Conservation (phyloP, 2,329 filamentous ascomycete species). For the Colletotrichum abscissum region DNA sequence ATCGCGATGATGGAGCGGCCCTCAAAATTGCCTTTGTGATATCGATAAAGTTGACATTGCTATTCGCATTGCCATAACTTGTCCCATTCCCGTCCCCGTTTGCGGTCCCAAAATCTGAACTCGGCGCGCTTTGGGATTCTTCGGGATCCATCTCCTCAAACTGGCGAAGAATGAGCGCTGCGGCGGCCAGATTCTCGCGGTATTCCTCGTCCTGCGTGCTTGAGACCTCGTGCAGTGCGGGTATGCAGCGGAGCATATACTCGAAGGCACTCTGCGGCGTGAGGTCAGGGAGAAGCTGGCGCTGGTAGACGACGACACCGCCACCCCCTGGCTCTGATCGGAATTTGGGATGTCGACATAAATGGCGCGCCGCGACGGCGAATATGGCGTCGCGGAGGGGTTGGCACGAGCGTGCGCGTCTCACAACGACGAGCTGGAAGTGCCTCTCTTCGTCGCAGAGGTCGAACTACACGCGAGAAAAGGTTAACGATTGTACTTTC, state of each 20-base stretch:
- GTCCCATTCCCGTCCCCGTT: background rate
- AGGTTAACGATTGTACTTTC: background rate
- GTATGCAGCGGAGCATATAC: slow-evolving; percentile 53
- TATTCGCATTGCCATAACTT: background rate
- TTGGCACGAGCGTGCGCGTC: slow-evolving; percentile 48
- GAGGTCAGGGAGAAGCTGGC: slow-evolving; percentile 48
- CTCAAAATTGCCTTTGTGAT: slow-evolving; percentile 53
- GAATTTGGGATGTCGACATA: slow-evolving; percentile 51
- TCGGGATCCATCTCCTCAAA: slow-evolving; percentile 55
- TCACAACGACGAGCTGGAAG: slow-evolving; percentile 51
- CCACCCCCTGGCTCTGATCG: slow-evolving; percentile 44
- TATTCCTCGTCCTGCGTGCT: slow-evolving; percentile 48
- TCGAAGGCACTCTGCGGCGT: slow-evolving; percentile 51
- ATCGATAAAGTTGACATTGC: slow-evolving; percentile 50
- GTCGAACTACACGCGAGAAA: slow-evolving; percentile 45
- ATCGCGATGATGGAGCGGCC: slow-evolving; percentile 47
- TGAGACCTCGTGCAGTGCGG: slow-evolving; percentile 47
- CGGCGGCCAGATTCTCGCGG: slow-evolving; percentile 53
- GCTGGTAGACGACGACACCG: slow-evolving; percentile 47
- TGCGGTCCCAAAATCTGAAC: slow-evolving; percentile 12
- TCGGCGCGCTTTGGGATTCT: slow-evolving; percentile 38
- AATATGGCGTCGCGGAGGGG: slow-evolving; percentile 54
- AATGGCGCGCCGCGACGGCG: slow-evolving; percentile 51
- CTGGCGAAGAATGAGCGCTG: slow-evolving; percentile 53
- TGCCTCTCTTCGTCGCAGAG: slow-evolving; percentile 53